Base-by-base conservation (phyloP, 1,284 basidiomycete species). In the Naganishia liquefaciens region DNA sequence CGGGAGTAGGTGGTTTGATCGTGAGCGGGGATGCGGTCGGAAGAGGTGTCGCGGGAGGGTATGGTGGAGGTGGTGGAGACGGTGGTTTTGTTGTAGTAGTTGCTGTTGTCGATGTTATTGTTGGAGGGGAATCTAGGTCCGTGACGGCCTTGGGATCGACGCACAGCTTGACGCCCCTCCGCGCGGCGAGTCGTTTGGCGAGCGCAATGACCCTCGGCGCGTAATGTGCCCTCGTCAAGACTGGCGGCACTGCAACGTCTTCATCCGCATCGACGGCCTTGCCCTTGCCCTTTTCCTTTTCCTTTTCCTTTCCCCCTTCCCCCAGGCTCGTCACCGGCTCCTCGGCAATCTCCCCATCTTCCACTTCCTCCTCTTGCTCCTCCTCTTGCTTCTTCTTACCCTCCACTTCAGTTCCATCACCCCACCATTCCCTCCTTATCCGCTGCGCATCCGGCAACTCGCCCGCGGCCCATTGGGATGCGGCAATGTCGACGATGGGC, bases 131-230 rank as follows among this genome's bases (percentile, higher is more conserved):
- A 11, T 47, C 46, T 10, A 47, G n/a, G n/a, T 13, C 21, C 21
- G 11, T n/a, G 11, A 10, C 50, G 15, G 30, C 42, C 5, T 19
- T 23, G 2, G 58, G 44, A 42, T 66, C 64, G 10, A 68, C 28
- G 19, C 58, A 10, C 4, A 68, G 52, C 50, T 65, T 64, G 28
- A 65, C 62, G 1, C 67, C 67, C 2, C 54, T 30, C 13, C 44
- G 37, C 7, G 63, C 58, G 7, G 67, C 67, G 57, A 68, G 40
- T 15, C 46, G 49, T 27, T 52, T 44, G 9, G 67, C 67, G 11
- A 62, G 49, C 5, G 57, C 58, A 23, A 68, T 50, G 9, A 68
- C 63, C 30, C 63, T 53, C 17, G 67, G 67, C 9, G 55, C 52
- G 30, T 50, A 60, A 23, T 60, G 57, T n/a, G 30, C 30, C 6